These are phyloP conservation scores for Phialophora verrucosa DNA, from an alignment of 2,329 filamentous ascomycete species.

Conservation along the genomic window DNA sequence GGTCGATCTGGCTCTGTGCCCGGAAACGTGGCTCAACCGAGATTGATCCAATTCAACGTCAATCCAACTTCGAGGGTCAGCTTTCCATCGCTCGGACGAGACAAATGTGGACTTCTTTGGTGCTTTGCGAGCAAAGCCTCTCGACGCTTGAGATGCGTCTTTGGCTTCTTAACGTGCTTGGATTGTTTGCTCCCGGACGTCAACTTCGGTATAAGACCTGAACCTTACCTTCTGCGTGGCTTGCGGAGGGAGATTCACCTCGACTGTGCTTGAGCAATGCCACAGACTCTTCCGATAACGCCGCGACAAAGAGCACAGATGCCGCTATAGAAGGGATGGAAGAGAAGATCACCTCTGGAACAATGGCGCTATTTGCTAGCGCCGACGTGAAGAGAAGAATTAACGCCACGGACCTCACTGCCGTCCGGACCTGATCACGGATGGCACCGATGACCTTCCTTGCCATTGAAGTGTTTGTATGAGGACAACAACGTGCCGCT, in stretches of 20 bases:
- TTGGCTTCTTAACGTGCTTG: background rate
- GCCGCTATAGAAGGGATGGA: no score
- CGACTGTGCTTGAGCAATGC: background rate
- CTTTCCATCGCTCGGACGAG: background rate
- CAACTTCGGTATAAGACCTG: background rate
- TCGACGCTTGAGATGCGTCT: background rate
- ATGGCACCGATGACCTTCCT: background rate
- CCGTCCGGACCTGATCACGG: background rate
- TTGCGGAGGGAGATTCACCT: background rate
- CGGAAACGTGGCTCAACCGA: constrained; percentile 8
- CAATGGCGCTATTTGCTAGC: background rate
- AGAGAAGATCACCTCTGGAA: background rate
- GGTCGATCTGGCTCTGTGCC: constrained; percentile 8
- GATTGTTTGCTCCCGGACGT: background rate
- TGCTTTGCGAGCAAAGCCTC: background rate
- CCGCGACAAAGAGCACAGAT: background rate
- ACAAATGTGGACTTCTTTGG: background rate
- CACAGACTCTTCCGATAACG: background rate
- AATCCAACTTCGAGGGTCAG: background rate
- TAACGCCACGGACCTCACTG: background rate
- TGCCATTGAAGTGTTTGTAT: background rate
- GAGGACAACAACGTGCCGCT: background rate
- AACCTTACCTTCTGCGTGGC: background rate
- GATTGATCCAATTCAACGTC: constrained; percentile 16
- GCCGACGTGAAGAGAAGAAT: background rate